Percentiles rank a stretch among this genome's conserved stretches.
phyloP scores from a whole-genome alignment of 306 rosid genomes.

The Glycine tomentella region DNA sequence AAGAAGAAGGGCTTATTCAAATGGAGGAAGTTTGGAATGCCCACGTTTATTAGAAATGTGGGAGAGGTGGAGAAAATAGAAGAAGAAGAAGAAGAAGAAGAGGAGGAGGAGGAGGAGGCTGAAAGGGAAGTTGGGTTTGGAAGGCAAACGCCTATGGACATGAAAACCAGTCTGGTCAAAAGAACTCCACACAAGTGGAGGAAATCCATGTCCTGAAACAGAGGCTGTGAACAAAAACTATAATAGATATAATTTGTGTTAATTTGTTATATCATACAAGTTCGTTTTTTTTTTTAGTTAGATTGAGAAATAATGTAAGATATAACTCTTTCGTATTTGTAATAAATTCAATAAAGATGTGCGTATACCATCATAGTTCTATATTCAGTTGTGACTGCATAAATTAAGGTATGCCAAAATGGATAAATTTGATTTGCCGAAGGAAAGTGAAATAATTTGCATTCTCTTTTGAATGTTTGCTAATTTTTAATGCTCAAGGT shows the following conservation, averaged over 20 bases:
- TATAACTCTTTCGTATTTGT: constrained; percentile 11
- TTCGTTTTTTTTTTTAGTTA: constrained; percentile 8
- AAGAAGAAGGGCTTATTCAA: constrained; percentile 71
- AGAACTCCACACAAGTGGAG: constrained; percentile 71
- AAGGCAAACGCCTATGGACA: constrained; percentile 64
- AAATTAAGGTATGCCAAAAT: not conserved
- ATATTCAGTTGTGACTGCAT: not conserved
- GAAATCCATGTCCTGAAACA: constrained; percentile 74
- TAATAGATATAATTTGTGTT: not conserved
- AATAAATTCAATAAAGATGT: constrained; percentile 36
- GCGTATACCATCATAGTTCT: not conserved
- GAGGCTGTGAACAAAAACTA: not conserved
- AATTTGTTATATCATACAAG: not conserved
- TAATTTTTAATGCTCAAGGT: too few relatives aligned
- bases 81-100: not conserved
- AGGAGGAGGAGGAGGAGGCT: constrained; percentile 30
- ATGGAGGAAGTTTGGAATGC: constrained; percentile 74
- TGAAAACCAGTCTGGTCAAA: constrained; percentile 63
- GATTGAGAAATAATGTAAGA: constrained; percentile 38
- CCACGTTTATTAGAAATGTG: constrained; percentile 42
- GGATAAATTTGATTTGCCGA: not conserved
- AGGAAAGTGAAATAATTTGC: not conserved
- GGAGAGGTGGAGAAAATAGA: constrained; percentile 43
- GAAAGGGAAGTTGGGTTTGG: constrained; percentile 60
- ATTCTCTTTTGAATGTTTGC: too few relatives aligned